Evolutionary conservation across 371 early-diverging fungal genomes (phyloP).

Genomic region (Mortierella sp.): DNA sequence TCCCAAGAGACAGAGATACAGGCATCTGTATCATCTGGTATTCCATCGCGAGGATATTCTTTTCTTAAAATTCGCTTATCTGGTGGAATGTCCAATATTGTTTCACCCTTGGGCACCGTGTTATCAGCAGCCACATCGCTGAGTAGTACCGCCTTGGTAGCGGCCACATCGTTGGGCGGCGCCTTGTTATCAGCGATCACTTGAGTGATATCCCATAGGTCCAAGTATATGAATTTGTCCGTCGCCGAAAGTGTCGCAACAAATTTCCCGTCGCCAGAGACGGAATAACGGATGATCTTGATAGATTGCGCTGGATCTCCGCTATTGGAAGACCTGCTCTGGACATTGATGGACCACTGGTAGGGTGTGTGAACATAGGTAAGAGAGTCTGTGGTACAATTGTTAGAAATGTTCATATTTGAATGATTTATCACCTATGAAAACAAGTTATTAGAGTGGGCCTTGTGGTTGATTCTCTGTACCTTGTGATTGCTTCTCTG

Average conservation of each 20-base stretch:
- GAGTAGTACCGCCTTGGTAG: not conserved
- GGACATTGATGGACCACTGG: conserved; percentile 21
- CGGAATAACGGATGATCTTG: conserved; percentile 11
- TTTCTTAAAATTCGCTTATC: not conserved
- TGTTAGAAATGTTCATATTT: not conserved
- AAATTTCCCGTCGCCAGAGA: conserved; percentile 17
- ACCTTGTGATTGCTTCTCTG: too few species aligned
- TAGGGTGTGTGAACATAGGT: conserved; percentile 11
- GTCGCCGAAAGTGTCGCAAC: conserved; percentile 15
- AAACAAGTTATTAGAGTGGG: too few species aligned
- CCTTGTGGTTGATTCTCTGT: too few species aligned
- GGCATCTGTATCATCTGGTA: conserved; percentile 5
- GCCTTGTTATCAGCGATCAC: not conserved
- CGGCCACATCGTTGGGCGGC: not conserved
- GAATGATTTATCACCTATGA: not conserved
- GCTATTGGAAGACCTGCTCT: conserved; percentile 5
- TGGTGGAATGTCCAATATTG: not conserved
- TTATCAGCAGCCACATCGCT: too few species aligned
- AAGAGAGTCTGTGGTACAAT: not conserved
- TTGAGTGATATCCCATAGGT: conserved; percentile 19
- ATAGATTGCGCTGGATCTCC: conserved; percentile 1
- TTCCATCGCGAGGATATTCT: not conserved
- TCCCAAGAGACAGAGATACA: conserved; percentile 17
- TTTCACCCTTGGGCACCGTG: too few species aligned
- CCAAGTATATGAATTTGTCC: conserved; percentile 11